Percentiles rank a stretch among this genome's conserved stretches.
phyloP scores from a whole-genome alignment of 345 rosid species.

The Streptanthus diversifolius region DNA sequence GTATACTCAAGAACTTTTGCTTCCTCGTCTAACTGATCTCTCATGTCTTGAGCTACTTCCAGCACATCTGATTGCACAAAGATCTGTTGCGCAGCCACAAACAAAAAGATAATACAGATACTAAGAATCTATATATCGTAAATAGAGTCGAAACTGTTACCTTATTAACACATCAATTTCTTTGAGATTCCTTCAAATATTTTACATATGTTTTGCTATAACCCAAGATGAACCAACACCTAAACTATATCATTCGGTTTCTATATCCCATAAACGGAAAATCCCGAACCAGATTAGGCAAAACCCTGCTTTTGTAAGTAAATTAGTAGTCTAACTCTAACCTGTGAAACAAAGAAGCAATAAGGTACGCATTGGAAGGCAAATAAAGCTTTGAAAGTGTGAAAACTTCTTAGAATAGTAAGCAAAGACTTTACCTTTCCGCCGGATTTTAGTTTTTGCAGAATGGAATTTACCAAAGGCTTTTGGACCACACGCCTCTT shows the following conservation, averaged over 20 bases:
- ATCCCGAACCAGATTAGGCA: too few relatives aligned
- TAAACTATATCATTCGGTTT: not conserved
- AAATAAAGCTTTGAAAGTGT: not conserved
- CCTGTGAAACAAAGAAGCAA: not conserved
- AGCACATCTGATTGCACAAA: constrained; percentile 88
- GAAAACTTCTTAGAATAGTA: not conserved
- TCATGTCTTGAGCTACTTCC: constrained; percentile 82
- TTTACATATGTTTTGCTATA: too few relatives aligned
- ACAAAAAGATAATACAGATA: too few relatives aligned
- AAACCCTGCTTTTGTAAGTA: not conserved
- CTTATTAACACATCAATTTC: too few relatives aligned
- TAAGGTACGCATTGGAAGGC: not conserved
- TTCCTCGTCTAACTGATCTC: constrained; percentile 64
- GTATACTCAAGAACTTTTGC: constrained; percentile 46
- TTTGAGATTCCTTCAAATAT: too few relatives aligned
- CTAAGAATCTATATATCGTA: not conserved
- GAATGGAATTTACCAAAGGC: constrained; percentile 62
- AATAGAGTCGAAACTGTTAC: not conserved
- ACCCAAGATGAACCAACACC: too few relatives aligned
- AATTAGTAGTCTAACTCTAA: not conserved
- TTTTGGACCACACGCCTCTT: constrained; percentile 90
- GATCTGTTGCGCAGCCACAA: constrained; percentile 41
- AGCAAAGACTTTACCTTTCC: constrained; percentile 56
- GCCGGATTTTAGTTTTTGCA: constrained; percentile 52
- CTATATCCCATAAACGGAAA: not conserved